Evolutionary conservation across 176 grass and related monocot species (phyloP).

Genomic region (Pharus latifolius): DNA sequence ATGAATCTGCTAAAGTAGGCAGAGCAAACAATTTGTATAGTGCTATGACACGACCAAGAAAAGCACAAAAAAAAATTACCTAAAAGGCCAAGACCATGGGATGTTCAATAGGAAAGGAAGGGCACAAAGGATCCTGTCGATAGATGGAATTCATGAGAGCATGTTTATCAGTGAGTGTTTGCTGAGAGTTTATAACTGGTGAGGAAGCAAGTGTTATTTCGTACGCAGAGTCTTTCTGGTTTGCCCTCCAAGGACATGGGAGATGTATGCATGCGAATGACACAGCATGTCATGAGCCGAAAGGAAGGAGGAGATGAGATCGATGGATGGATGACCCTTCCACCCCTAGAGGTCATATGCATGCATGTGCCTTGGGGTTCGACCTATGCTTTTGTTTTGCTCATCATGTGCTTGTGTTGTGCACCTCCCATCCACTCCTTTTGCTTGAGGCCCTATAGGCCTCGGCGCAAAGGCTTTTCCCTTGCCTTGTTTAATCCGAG

Average conservation of each 20-base stretch:
- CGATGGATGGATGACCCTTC: not conserved
- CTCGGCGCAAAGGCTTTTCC: not conserved
- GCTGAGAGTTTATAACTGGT: no score
- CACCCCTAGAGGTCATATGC: not conserved
- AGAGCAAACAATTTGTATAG: no score
- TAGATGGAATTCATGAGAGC: no score
- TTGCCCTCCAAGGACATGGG: slow-evolving; percentile 39
- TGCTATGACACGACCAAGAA: not conserved
- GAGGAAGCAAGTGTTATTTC: no score
- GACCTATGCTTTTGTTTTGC: slow-evolving; percentile 1
- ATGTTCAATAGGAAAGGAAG: no score
- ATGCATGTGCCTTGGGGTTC: not conserved
- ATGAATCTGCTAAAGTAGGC: not conserved
- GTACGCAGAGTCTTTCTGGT: not conserved
- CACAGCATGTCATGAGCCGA: not conserved
- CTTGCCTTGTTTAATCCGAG: slow-evolving; percentile 32
- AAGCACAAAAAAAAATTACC: no score
- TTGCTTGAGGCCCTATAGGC: not conserved
- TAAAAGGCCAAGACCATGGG: no score
- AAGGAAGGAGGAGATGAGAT: not conserved
- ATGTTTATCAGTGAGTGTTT: not conserved
- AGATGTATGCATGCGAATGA: not conserved
- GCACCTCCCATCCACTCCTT: slow-evolving; percentile 25
- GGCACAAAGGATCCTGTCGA: no score
- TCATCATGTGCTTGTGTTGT: not conserved